Evolutionary conservation across 1,284 basidiomycete species (phyloP).

Genomic region (Tilletia horrida): DNA sequence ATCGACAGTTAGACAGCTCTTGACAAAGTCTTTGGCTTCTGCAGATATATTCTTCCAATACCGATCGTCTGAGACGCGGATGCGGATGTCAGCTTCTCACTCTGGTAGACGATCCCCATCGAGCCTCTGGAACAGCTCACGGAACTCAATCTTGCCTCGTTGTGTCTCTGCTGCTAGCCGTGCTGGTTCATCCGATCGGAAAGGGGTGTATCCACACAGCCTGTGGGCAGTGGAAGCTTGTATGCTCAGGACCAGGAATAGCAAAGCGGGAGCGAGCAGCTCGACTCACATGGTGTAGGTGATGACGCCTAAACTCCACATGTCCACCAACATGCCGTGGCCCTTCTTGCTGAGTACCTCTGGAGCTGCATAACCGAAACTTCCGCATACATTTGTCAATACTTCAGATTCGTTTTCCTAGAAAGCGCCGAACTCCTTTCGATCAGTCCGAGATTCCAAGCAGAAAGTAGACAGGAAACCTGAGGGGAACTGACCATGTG

Average conservation of each 20-base stretch:
- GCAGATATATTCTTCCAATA: constrained; percentile 86
- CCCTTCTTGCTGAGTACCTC: constrained; percentile 80
- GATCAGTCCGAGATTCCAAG: too few relatives aligned
- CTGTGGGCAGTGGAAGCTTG: too few relatives aligned
- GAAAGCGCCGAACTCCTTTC: constrained; percentile 57
- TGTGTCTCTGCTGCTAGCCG: constrained; percentile 78
- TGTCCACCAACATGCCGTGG: constrained; percentile 85
- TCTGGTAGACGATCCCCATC: too few relatives aligned
- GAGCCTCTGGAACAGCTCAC: too few relatives aligned
- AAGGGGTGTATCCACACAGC: constrained; percentile 62
- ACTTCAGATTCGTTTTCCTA: constrained; percentile 73
- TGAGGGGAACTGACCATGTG: constrained; percentile 26
- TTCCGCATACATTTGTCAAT: constrained; percentile 77
- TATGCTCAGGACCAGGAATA: too few relatives aligned
- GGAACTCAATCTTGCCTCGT: constrained; percentile 75
- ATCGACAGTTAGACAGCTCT: constrained; percentile 69
- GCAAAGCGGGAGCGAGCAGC: constrained; percentile 5
- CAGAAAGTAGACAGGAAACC: not conserved
- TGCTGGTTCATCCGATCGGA: constrained; percentile 75
- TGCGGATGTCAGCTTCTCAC: not conserved
- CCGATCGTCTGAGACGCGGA: constrained; percentile 60
- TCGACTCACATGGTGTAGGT: constrained; percentile 63
- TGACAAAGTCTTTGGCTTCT: constrained; percentile 80
- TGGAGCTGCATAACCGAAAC: constrained; percentile 82
- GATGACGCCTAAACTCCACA: constrained; percentile 91